Evolutionary conservation across 495 filamentous ascomycete species (phyloP).

Genomic region (Oidiodendron maius): DNA sequence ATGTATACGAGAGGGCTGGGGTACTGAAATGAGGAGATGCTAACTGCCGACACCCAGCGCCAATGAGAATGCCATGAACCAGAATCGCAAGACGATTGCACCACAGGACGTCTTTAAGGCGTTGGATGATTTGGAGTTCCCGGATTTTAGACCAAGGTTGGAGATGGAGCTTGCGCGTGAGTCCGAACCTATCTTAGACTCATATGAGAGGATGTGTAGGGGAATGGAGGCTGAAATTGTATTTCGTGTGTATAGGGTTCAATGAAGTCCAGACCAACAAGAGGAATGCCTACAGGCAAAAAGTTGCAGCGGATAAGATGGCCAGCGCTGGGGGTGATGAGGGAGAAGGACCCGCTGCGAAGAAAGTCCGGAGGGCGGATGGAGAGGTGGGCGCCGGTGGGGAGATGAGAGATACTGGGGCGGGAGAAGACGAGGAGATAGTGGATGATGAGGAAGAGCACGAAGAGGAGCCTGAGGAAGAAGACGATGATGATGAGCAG

Average conservation of each 20-base stretch:
- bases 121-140: conserved; percentile 77
- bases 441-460: conserved; percentile 39
- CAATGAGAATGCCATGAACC: conserved; percentile 61
- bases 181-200: conserved; percentile 32
- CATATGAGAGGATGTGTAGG: conserved; percentile 16
- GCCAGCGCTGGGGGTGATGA: conserved; percentile 30
- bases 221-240: neutral
- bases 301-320: conserved; percentile 22
- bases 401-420: conserved; percentile 39
- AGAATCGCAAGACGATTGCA: conserved; percentile 78
- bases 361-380: too few relatives aligned
- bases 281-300: conserved; percentile 49
- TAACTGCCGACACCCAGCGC: conserved; percentile 44
- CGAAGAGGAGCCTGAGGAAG: conserved; percentile 39
- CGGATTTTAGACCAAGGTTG: conserved; percentile 55
- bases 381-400: conserved; percentile 42
- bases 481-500: conserved; percentile 33
- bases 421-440: neutral
- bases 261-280: conserved; percentile 60
- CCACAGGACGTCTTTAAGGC: conserved; percentile 80
- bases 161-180: conserved; percentile 50
- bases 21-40: neutral
- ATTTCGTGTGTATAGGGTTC: conserved; percentile 28
- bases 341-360: conserved; percentile 28
- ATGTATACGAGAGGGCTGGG: too few relatives aligned